Evolutionary conservation across 1,139 yeast genomes (phyloP).

Genomic region (Zygotorulaspora mrakii): DNA sequence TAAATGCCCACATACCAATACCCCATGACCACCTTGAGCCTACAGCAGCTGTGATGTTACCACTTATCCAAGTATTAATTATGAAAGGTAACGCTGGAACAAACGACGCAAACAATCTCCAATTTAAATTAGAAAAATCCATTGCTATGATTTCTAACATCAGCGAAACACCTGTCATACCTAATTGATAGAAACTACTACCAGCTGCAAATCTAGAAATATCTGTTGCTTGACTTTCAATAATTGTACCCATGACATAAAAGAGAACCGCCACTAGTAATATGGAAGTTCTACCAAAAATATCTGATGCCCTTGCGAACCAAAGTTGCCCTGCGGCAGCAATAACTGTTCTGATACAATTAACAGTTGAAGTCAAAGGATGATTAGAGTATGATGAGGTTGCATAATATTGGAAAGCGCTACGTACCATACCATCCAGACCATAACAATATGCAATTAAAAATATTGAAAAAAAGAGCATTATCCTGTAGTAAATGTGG

Average conservation of each 20-base stretch:
- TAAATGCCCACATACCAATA: slow-evolving; percentile 73
- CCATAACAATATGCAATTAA: slow-evolving; percentile 46
- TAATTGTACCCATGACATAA: slow-evolving; percentile 64
- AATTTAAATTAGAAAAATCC: slow-evolving; percentile 61
- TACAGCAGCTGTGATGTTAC: slow-evolving; percentile 45
- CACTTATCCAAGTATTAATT: slow-evolving; percentile 69
- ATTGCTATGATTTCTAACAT: slow-evolving; percentile 55
- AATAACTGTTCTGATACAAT: slow-evolving; percentile 57
- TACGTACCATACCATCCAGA: slow-evolving; percentile 52
- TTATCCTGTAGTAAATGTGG: slow-evolving; percentile 3
- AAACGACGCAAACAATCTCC: slow-evolving; percentile 59
- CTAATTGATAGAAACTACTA: slow-evolving; percentile 61
- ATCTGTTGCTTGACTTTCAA: slow-evolving; percentile 58
- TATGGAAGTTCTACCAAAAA: slow-evolving; percentile 61
- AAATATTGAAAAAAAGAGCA: slow-evolving; percentile 11
- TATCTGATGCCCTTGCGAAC: slow-evolving; percentile 62
- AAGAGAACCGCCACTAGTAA: slow-evolving; percentile 49
- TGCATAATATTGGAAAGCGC: slow-evolving; percentile 49
- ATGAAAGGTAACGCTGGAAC: slow-evolving; percentile 65
- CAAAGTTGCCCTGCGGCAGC: slow-evolving; percentile 69
- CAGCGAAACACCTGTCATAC: slow-evolving; percentile 57
- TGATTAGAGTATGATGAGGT: slow-evolving; percentile 52
- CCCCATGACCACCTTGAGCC: slow-evolving; percentile 57
- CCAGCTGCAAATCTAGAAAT: slow-evolving; percentile 66
- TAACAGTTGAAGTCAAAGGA: slow-evolving; percentile 58